phyloP scores from a whole-genome alignment of 2,329 filamentous ascomycete species.

The Saccharata proteae region DNA sequence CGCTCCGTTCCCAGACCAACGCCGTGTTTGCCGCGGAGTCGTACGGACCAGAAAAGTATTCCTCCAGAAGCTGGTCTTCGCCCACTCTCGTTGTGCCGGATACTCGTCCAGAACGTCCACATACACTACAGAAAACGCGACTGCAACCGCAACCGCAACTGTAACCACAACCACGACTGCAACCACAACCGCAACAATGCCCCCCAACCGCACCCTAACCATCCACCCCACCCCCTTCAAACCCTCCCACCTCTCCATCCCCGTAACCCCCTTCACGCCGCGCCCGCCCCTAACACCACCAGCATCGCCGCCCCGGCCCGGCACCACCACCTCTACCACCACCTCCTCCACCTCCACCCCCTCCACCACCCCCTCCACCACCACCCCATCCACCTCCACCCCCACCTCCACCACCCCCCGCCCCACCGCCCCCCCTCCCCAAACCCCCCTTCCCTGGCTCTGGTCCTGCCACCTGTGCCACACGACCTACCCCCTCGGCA shows the following conservation, averaged over 20 bases:
- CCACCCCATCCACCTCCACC: constrained; percentile 9
- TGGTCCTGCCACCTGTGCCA: constrained; percentile 44
- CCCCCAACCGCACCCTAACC: too few relatives aligned
- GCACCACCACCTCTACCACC: constrained; percentile 10
- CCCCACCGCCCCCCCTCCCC: constrained; percentile 13
- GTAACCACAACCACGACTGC: too few relatives aligned
- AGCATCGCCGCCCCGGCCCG: too few relatives aligned
- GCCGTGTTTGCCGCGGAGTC: too few relatives aligned
- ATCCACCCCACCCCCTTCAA: constrained; percentile 30
- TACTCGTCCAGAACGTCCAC: too few relatives aligned
- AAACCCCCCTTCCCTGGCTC: constrained; percentile 32
- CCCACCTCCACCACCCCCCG: constrained; percentile 8
- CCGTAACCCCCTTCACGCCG: constrained; percentile 33
- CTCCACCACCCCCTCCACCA: constrained; percentile 10
- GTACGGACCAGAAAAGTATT: too few relatives aligned
- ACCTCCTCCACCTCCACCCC: constrained; percentile 11
- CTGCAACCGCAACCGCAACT: too few relatives aligned
- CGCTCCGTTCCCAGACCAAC: too few relatives aligned
- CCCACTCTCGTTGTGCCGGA: too few relatives aligned
- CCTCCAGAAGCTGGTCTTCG: too few relatives aligned
- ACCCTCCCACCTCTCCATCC: constrained; percentile 31
- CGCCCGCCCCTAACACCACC: constrained; percentile 12
- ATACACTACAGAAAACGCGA: too few relatives aligned
- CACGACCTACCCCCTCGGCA: constrained; percentile 34
- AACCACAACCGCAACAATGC: too few relatives aligned